A percentile compares a stretch with the other conserved stretches of the same genome.
Evolutionary conservation across 2,329 filamentous ascomycete genomes (phyloP).

Genomic region (Diaporthe vaccinii): DNA sequence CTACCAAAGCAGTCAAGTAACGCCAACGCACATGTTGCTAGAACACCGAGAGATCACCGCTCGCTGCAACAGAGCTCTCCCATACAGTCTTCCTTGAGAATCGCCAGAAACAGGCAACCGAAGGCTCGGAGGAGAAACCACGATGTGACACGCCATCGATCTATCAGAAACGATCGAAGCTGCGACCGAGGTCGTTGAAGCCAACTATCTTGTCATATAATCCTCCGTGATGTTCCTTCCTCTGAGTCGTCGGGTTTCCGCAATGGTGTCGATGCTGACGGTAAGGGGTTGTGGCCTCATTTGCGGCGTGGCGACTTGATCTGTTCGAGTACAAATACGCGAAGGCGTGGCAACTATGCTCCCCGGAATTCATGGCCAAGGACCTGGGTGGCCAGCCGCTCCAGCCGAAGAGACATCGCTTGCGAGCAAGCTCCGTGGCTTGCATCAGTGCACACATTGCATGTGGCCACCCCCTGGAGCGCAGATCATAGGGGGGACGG

Average conservation of each 20-base stretch:
- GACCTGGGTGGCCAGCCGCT: neutral
- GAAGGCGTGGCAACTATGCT: neutral
- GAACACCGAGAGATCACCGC: conserved; percentile 10
- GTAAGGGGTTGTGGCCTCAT: neutral
- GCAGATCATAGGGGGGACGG: neutral
- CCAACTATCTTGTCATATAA: no score
- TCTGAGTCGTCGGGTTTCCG: neutral
- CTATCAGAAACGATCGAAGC: conserved; percentile 2
- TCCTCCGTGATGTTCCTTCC: neutral
- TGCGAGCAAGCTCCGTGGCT: neutral
- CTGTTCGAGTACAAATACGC: neutral
- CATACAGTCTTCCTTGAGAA: neutral
- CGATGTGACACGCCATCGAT: neutral
- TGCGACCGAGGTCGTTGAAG: neutral
- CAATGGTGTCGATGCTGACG: neutral
- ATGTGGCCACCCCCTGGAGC: neutral
- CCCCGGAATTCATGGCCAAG: no score
- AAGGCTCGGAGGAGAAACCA: neutral
- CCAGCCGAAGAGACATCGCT: neutral
- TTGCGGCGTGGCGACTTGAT: neutral
- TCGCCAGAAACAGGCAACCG: neutral
- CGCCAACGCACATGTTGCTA: neutral
- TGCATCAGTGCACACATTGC: neutral
- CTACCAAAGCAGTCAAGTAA: conserved; percentile 14
- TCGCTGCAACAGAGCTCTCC: neutral